A percentile compares a stretch with the other conserved stretches of the same genome.
phyloP scores from a whole-genome alignment of 164 flowering plant genomes.

The Stephania japonica region DNA sequence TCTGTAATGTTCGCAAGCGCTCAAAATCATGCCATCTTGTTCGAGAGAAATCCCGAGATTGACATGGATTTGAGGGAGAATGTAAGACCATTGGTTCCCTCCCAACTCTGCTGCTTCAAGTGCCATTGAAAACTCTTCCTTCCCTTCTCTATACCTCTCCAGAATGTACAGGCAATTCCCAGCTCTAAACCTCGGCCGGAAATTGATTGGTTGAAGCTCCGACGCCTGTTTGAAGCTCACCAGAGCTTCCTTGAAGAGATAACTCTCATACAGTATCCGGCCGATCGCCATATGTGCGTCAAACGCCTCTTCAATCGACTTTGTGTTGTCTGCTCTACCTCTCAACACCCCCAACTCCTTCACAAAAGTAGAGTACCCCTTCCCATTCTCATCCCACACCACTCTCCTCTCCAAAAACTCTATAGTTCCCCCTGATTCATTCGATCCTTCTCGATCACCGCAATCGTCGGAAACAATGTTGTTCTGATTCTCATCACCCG shows the following conservation, averaged over 20 bases:
- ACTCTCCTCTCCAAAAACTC: constrained; percentile 59
- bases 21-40: constrained; percentile 89
- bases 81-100: constrained; percentile 76
- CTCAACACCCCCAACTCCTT: constrained; percentile 77
- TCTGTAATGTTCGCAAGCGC: constrained; percentile 97
- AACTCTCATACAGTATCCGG: constrained; percentile 77
- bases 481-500: constrained; percentile 50
- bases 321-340: constrained; percentile 62
- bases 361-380: constrained; percentile 57
- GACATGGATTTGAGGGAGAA: constrained; percentile 97
- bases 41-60: constrained; percentile 94
- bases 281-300: constrained; percentile 99
- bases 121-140: constrained; percentile 71
- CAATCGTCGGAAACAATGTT: constrained; percentile 32
- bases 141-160: constrained; percentile 58
- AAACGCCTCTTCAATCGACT: constrained; percentile 80
- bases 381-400: constrained; percentile 73
- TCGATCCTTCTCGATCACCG: constrained; percentile 96
- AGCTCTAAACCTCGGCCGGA: constrained; percentile 81
- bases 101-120: constrained; percentile 83
- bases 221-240: constrained; percentile 85
- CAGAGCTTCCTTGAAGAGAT: constrained; percentile 71
- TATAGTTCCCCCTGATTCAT: constrained; percentile 65
- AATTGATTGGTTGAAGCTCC: constrained; percentile 84
- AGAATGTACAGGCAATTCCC: constrained; percentile 76